Percentiles rank a stretch among this genome's conserved stretches.
These are phyloP conservation scores for Nephelium lappaceum DNA, from an alignment of 345 rosid species.

Conservation along the genomic window DNA sequence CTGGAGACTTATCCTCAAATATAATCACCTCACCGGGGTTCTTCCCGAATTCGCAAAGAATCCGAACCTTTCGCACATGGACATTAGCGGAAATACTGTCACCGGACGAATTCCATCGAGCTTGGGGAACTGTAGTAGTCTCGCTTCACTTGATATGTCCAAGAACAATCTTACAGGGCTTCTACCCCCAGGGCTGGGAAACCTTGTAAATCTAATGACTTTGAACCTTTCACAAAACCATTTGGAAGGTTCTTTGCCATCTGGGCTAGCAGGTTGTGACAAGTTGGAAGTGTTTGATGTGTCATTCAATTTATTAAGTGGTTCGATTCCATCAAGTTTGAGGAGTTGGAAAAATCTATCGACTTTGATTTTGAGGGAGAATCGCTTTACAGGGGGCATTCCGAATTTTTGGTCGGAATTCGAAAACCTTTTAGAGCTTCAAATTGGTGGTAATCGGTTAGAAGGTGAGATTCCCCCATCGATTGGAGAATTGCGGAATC, in stretches of 20 bases:
- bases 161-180: slow-evolving; percentile 57
- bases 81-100: slow-evolving; percentile 59
- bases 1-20: slow-evolving; percentile 59
- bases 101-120: slow-evolving; percentile 62
- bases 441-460: slow-evolving; percentile 61
- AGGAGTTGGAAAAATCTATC: slow-evolving; percentile 53
- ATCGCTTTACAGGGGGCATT: slow-evolving; percentile 67
- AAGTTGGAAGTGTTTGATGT: slow-evolving; percentile 51
- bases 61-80: slow-evolving; percentile 46
- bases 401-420: slow-evolving; percentile 58
- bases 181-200: slow-evolving; percentile 61
- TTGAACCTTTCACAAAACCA: slow-evolving; percentile 64
- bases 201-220: slow-evolving; percentile 41
- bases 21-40: slow-evolving; percentile 53
- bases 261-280: slow-evolving; percentile 55
- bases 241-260: slow-evolving; percentile 62
- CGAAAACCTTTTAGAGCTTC: slow-evolving; percentile 47
- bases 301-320: slow-evolving; percentile 63
- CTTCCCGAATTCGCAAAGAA: slow-evolving; percentile 63
- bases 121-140: slow-evolving; percentile 51
- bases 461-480: slow-evolving; percentile 71
- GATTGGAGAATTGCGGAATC: slow-evolving; percentile 47
- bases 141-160: slow-evolving; percentile 57
- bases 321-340: slow-evolving; percentile 53
- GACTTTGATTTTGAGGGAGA: slow-evolving; percentile 56